Percentiles rank a stretch among this genome's conserved stretches.
Evolutionary conservation across 257 asterid genomes (phyloP).

Genomic region (Petunia secreta): DNA sequence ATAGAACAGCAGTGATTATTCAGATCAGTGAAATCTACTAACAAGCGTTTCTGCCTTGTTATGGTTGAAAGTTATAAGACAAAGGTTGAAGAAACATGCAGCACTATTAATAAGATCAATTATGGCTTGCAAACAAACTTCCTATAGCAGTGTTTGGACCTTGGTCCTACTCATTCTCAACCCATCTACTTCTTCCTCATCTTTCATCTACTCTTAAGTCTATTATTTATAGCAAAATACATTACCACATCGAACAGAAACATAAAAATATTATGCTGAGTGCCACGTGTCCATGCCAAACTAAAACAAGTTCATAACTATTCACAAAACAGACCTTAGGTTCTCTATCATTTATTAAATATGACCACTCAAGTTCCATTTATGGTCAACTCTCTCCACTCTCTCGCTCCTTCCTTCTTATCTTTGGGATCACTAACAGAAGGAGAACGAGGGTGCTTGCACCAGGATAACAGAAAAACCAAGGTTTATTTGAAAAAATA

Average conservation of each 20-base stretch:
- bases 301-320: background rate
- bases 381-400: background rate
- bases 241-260: background rate
- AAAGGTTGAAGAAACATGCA: background rate
- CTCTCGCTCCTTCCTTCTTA: conserved; percentile 11
- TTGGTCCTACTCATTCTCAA: conserved; percentile 9
- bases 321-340: background rate
- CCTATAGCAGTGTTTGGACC: conserved; percentile 22
- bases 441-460: conserved; percentile 11
- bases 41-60: background rate
- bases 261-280: background rate
- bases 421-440: conserved; percentile 15
- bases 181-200: conserved; percentile 3
- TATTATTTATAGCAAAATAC: background rate
- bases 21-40: conserved; percentile 18
- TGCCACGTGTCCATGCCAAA: background rate
- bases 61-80: conserved; percentile 1
- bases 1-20: conserved; percentile 29
- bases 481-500: background rate
- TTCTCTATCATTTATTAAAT: background rate
- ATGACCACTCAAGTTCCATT: conserved; percentile 3
- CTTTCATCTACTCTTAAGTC: conserved; percentile 5
- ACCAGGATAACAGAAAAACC: background rate
- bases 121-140: conserved; percentile 6
- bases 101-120: background rate